These are phyloP conservation scores for Arthrobotrys conoides DNA, from an alignment of 2,329 filamentous ascomycete genomes.

Conservation along the genomic window DNA sequence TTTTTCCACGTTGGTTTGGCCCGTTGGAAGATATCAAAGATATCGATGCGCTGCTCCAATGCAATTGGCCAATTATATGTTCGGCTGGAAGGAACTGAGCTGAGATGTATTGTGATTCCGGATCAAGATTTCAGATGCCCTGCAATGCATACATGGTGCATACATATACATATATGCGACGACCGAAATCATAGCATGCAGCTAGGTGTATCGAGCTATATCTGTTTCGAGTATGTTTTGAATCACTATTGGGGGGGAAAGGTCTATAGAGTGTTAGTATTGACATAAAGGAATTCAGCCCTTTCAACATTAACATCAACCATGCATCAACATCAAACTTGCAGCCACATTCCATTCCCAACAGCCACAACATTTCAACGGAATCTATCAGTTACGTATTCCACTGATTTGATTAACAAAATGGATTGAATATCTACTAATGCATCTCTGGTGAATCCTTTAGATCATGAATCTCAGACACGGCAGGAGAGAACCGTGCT, in stretches of 20 bases:
- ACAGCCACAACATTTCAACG: slow-evolving; percentile 11
- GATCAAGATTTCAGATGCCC: not conserved
- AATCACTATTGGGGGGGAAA: too few species aligned
- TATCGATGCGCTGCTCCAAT: not conserved
- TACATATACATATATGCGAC: not conserved
- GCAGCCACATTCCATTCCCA: not conserved
- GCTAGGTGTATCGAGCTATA: too few species aligned
- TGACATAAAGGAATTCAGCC: too few species aligned
- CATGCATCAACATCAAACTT: not conserved
- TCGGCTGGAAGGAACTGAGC: slow-evolving; percentile 9
- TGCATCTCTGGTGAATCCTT: not conserved
- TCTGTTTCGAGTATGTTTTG: too few species aligned
- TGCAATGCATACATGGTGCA: not conserved
- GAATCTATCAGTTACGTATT: not conserved
- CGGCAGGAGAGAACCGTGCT: slow-evolving; percentile 4
- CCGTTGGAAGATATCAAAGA: slow-evolving; percentile 12
- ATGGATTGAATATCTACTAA: not conserved
- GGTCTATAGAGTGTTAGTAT: too few species aligned
- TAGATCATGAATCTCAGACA: slow-evolving; percentile 14
- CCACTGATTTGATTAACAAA: not conserved
- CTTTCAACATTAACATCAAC: too few species aligned
- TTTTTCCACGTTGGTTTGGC: not conserved
- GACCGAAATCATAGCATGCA: not conserved
- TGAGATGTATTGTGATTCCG: not conserved
- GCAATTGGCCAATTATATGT: slow-evolving; percentile 11